Base-by-base conservation (phyloP, 352 stramenopile genomes). In the Pelagophyceae sp. region DNA sequence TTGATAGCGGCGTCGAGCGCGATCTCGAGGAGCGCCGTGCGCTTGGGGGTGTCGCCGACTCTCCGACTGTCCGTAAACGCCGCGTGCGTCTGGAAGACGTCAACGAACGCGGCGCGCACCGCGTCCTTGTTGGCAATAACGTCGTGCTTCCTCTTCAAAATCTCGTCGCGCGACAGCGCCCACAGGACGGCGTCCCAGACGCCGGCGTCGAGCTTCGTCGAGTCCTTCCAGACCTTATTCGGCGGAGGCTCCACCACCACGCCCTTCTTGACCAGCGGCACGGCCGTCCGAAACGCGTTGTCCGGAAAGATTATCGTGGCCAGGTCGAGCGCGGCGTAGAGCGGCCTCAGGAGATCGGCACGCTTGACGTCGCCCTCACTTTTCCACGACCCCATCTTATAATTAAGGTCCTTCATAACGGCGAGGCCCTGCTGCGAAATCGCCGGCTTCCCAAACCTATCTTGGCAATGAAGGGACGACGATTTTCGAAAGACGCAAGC, bases 381-480 rank as follows among this genome's bases (percentile, higher is more conserved):
- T 65, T 65, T 65, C n/a, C n/a, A n/a, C n/a, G n/a, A n/a, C 45
- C 45, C 11, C 45, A 54, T 11, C 45, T 54, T 23, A 11, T 23
- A 23, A 31, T 71, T 71, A 31, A 71, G 61, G 3, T 6, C 15
- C 61, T 71, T 71, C 61, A 71, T 71, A 1, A 38, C 3, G 3
- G 19, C 61, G n/a, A 71, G 61, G n/a, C n/a, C 61, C n/a, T 71
- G 61, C 61, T 71, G 61, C 61, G 37, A 40, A 17, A 71, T 71
- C 15, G 15, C 25, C n/a, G 61, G 61, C n/a, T 71, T 71, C n/a
- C 33, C 29, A 27, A 71, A 71, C n/a, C 45, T 54, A 23, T 54
- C n/a, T n/a, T n/a, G n/a, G n/a, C n/a, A n/a, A n/a, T n/a, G n/a
- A n/a, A n/a, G n/a, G n/a, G n/a, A n/a, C n/a, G n/a, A n/a, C n/a